phyloP scores from a whole-genome alignment of 148 eudicot species.

The Silene uniflora region DNA sequence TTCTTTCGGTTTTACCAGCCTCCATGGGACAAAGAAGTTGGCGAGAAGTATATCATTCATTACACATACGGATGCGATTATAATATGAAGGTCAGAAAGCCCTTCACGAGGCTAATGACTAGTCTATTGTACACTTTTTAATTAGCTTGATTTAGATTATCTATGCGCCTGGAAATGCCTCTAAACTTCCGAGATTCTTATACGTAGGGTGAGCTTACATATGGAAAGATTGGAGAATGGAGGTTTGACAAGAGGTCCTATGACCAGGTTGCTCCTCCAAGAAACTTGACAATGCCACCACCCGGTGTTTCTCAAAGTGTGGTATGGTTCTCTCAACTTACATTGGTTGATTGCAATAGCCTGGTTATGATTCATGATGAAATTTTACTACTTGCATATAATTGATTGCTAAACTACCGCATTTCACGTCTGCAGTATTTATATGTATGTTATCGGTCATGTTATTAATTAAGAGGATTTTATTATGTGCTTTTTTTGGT shows the following conservation, averaged over 20 bases:
- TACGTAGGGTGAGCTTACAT: constrained; percentile 75
- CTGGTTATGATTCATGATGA: background rate
- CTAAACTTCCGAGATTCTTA: constrained; percentile 9
- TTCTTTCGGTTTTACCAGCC: constrained; percentile 45
- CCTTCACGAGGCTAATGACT: background rate
- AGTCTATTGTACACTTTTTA: background rate
- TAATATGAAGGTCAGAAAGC: constrained; percentile 73
- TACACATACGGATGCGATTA: constrained; percentile 98
- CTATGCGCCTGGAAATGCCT: constrained; percentile 3
- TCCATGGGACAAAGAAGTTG: constrained; percentile 91
- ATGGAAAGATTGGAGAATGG: constrained; percentile 98
- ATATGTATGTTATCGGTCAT: background rate
- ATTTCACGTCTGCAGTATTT: background rate
- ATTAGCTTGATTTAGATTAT: background rate
- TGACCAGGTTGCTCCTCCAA: constrained; percentile 60
- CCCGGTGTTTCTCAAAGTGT: constrained; percentile 97
- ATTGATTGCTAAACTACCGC: background rate
- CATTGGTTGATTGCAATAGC: background rate
- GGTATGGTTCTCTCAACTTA: constrained; percentile 47
- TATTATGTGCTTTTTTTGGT: too few relatives aligned
- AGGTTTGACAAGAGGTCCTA: constrained; percentile 96
- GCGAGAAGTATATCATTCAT: constrained; percentile 78
- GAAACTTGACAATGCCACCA: constrained; percentile 88
- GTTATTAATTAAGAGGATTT: background rate
- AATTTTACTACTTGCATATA: constrained; percentile 1